phyloP scores from a whole-genome alignment of 352 stramenopile species.

The Pythium vanterpoolii region DNA sequence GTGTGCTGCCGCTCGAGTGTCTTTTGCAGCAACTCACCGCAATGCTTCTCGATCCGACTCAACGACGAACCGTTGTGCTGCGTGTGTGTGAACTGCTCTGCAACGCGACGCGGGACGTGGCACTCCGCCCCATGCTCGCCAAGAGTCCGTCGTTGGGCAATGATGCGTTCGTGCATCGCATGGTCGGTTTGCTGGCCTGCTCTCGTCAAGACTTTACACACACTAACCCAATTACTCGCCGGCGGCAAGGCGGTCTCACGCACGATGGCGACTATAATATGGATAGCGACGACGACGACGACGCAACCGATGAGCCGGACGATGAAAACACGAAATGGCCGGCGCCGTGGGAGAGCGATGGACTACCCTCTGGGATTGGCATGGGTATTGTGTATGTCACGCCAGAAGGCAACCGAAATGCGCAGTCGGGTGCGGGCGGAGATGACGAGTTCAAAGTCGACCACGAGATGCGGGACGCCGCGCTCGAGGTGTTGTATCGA shows the following conservation, averaged over 20 bases:
- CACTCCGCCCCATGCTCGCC: conserved; percentile 39
- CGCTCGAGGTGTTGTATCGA: conserved; percentile 70
- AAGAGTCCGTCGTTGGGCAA: conserved; percentile 43
- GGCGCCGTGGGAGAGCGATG: conserved; percentile 74
- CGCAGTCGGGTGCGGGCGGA: conserved; percentile 20
- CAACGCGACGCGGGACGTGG: conserved; percentile 53
- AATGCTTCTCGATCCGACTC: conserved; percentile 34
- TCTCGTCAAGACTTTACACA: conserved; percentile 48
- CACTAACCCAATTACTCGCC: conserved; percentile 24
- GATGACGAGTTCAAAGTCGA: conserved; percentile 60
- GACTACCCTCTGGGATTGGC: conserved; percentile 55
- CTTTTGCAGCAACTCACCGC: conserved; percentile 47
- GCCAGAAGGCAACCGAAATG: conserved; percentile 56
- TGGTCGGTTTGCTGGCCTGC: conserved; percentile 50
- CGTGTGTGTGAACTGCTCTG: conserved; percentile 59
- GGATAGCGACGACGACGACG: conserved; percentile 57
- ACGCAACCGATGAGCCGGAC: conserved; percentile 43
- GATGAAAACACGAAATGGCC: conserved; percentile 60
- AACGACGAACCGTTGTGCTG: conserved; percentile 53
- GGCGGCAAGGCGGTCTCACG: conserved; percentile 6
- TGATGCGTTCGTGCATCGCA: conserved; percentile 40
- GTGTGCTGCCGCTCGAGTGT: conserved; percentile 56
- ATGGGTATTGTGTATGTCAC: conserved; percentile 82
- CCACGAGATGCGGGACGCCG: conserved; percentile 73
- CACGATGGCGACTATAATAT: conserved; percentile 42